Evolutionary conservation across 2,329 filamentous ascomycete genomes (phyloP), one percentile per base, ranked within the genome.

Genomic region (Venturia asperata): DNA sequence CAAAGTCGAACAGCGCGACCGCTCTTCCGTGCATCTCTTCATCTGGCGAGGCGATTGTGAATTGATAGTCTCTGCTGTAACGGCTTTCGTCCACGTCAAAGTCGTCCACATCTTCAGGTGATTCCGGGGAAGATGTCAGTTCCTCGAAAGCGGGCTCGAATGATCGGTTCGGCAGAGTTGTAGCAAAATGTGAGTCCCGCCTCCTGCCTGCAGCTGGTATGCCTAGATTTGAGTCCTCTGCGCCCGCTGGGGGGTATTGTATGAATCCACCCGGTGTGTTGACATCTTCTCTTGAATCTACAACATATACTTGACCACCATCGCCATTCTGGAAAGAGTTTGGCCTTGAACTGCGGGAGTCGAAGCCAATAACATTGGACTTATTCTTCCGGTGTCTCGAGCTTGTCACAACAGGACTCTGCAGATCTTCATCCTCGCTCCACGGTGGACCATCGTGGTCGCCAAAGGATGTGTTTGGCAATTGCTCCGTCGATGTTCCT

Each of bases 11-110:
- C 27, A 99, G 81, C 7, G 94, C 94, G 37, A 99, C 91, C 13
- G 92, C 92, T 74, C 96, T 96, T 61, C 94, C 94, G 73, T 97
- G 92, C 85, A 97, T 97, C 75, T 97, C 92, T 77, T 97, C 93
- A 74, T 97, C 94, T 5, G 92, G 92, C 17, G 91, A 95, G 19
- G 91, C 93, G 70, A 96, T 96, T 21, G 91, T 95, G 75, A 97
- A 96, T 71, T 95, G 90, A 74, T 96, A 97, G 76, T 96, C 91
- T 69, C 90, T 86, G 58, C 91, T 95, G 76, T 92, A 96, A 71
- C 92, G 85, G 65, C 87, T 90, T 73, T 91, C 84, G 72, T 92
- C 87, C 47, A 76, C 73, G 64, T 77, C 74, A 64, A 72, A 77
- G 66, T 83, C 74, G 21, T 80, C 81, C 39, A 82, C 78, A 66